A percentile compares a stretch with the other conserved stretches of the same genome.
Evolutionary conservation across 1,139 yeast species (phyloP).

Genomic region (Scheffersomyces segobiensis): DNA sequence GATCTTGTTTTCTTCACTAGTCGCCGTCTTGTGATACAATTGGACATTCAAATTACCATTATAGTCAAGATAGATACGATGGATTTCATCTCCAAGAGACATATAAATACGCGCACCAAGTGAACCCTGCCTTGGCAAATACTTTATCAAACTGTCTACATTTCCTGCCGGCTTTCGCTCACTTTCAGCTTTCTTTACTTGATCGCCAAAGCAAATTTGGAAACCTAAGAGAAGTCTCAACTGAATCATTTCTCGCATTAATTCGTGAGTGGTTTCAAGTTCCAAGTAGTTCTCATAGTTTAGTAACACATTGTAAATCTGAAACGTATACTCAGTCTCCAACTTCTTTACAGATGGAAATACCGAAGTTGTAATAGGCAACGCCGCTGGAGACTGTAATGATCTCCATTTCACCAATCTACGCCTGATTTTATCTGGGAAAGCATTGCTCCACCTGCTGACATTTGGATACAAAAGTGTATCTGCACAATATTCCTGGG

Average conservation of each 20-base stretch:
- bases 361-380: constrained; percentile 76
- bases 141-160: constrained; percentile 42
- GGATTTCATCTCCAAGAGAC: constrained; percentile 81
- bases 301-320: constrained; percentile 62
- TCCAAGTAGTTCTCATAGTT: constrained; percentile 55
- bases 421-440: constrained; percentile 67
- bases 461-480: constrained; percentile 38
- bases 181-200: constrained; percentile 64
- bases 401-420: constrained; percentile 88
- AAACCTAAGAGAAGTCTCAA: constrained; percentile 82
- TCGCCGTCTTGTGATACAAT: constrained; percentile 48
- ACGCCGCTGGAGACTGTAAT: constrained; percentile 86
- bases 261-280: constrained; percentile 55
- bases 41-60: constrained; percentile 76
- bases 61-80: constrained; percentile 71
- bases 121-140: constrained; percentile 35
- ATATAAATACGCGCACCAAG: constrained; percentile 67
- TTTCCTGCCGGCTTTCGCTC: constrained; percentile 62
- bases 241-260: constrained; percentile 86
- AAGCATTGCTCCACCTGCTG: constrained; percentile 84
- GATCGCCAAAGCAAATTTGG: constrained; percentile 78
- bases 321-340: constrained; percentile 60
- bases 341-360: constrained; percentile 75
- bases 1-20: constrained; percentile 25
- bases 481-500: constrained; percentile 54